Evolutionary conservation across 129 eudicot genomes (phyloP).

Genomic region (Flaveria bidentis): DNA sequence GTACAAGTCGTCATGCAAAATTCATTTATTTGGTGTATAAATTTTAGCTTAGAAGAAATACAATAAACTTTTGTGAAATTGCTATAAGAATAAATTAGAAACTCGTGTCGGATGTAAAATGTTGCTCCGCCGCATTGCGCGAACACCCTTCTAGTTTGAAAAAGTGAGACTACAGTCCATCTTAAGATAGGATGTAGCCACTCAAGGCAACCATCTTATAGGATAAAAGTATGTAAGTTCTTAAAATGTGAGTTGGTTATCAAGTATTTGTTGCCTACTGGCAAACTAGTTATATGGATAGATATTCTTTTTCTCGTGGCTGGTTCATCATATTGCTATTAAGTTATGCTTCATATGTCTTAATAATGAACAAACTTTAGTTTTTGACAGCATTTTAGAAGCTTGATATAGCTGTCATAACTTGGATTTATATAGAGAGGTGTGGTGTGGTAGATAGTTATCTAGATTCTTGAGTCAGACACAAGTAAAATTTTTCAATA

Average conservation of each 20-base stretch:
- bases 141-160: not conserved
- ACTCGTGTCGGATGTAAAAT: too few species aligned
- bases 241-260: not conserved
- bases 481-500: not conserved
- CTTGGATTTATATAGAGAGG: not conserved
- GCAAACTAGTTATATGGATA: not conserved
- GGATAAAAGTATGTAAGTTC: not conserved
- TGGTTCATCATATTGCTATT: not conserved
- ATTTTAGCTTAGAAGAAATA: too few species aligned
- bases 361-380: not conserved
- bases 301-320: not conserved
- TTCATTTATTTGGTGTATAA: too few species aligned
- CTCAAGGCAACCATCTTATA: not conserved
- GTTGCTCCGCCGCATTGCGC: too few species aligned
- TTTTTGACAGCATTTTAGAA: not conserved
- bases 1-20: too few species aligned
- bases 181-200: conserved; percentile 16
- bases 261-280: not conserved
- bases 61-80: too few species aligned
- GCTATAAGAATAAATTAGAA: too few species aligned
- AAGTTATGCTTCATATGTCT: not conserved
- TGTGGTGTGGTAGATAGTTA: not conserved
- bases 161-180: not conserved
- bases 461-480: not conserved
- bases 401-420: not conserved